Conservation (phyloP, 148 eudicot species). For the Rheum nobile region DNA sequence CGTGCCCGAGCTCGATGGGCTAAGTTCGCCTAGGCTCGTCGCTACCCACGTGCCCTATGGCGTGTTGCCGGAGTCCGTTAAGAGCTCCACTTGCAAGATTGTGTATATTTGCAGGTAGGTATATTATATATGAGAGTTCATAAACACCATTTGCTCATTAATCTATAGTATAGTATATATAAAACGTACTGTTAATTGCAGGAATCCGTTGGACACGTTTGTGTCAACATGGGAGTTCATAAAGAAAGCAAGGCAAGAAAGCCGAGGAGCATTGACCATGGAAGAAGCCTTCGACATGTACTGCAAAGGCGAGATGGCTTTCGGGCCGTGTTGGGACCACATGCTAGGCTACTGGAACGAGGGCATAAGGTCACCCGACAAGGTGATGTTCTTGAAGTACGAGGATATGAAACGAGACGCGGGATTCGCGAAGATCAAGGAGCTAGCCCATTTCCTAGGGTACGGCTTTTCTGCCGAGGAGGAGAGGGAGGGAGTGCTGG, state of each 20-base stretch:
- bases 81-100: not conserved
- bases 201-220: not conserved
- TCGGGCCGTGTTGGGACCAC: slow-evolving; percentile 12
- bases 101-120: not conserved
- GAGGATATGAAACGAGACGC: slow-evolving; percentile 23
- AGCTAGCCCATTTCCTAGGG: slow-evolving; percentile 21
- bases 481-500: slow-evolving; percentile 17
- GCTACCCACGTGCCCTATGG: slow-evolving; percentile 6
- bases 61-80: not conserved
- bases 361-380: slow-evolving; percentile 30
- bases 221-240: not conserved
- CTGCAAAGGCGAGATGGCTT: not conserved
- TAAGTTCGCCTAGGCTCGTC: not conserved
- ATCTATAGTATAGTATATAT: too few species aligned
- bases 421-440: slow-evolving; percentile 11
- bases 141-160: too few species aligned
- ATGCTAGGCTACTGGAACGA: slow-evolving; percentile 19
- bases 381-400: slow-evolving; percentile 35
- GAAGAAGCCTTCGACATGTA: slow-evolving; percentile 7
- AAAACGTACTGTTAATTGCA: too few species aligned
- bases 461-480: slow-evolving; percentile 13
- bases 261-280: not conserved
- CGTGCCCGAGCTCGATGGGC: not conserved
- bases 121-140: too few species aligned
- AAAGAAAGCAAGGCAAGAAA: not conserved